Evolutionary conservation across 805 yeast genomes (phyloP).

Genomic region (Suhomyces vadensis): DNA sequence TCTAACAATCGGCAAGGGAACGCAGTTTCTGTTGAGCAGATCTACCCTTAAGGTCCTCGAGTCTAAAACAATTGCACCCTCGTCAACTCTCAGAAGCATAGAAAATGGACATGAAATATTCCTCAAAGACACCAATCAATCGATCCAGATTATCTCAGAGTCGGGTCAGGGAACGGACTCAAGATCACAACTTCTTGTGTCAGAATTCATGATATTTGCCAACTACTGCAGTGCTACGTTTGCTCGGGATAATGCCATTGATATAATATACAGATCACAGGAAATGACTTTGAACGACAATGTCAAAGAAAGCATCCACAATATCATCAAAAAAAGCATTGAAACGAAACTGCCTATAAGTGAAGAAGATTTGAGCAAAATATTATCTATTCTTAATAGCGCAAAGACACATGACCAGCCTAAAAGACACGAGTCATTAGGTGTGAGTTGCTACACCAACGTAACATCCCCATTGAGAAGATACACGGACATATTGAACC

Average conservation of each 20-base stretch:
- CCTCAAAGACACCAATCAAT: slow-evolving; percentile 13
- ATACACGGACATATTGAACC: slow-evolving; percentile 51
- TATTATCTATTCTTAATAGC: slow-evolving; percentile 49
- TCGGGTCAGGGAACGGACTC: slow-evolving; percentile 27
- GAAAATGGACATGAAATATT: slow-evolving; percentile 19
- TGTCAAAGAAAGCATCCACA: slow-evolving; percentile 26
- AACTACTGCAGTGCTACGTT: slow-evolving; percentile 60
- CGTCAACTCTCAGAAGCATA: slow-evolving; percentile 1
- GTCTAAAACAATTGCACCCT: not conserved
- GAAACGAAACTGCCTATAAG: slow-evolving; percentile 19
- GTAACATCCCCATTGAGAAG: slow-evolving; percentile 56
- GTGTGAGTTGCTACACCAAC: slow-evolving; percentile 62
- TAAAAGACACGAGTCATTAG: slow-evolving; percentile 59
- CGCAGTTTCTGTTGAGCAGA: slow-evolving; percentile 18
- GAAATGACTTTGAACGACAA: slow-evolving; percentile 26
- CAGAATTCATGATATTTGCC: slow-evolving; percentile 82
- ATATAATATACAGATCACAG: slow-evolving; percentile 52
- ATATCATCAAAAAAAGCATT: slow-evolving; percentile 18
- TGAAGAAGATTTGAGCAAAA: slow-evolving; percentile 42
- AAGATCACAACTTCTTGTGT: slow-evolving; percentile 63
- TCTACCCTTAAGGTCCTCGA: slow-evolving; percentile 16
- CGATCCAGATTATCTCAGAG: slow-evolving; percentile 14
- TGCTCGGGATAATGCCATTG: slow-evolving; percentile 44
- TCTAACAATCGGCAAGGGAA: slow-evolving; percentile 21
- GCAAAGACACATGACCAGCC: slow-evolving; percentile 53